These are phyloP conservation scores for Alternaria ethzedia DNA, from an alignment of 2,329 filamentous ascomycete genomes.

Conservation along the genomic window DNA sequence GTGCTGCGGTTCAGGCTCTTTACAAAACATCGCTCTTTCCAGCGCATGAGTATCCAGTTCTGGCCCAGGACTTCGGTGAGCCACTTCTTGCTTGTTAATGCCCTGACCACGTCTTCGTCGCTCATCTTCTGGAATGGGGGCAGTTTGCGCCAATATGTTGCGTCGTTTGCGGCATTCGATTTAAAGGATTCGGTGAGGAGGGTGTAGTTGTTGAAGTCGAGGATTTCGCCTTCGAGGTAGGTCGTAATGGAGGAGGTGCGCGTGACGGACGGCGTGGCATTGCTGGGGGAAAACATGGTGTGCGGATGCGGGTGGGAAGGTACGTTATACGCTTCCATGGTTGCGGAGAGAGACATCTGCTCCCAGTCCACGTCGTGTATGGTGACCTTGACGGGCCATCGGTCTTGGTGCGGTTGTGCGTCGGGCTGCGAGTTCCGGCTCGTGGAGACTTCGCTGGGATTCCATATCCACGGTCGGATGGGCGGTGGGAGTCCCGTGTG, in stretches of 20 bases:
- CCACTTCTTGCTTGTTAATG: slow-evolving; percentile 51
- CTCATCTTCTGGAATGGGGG: slow-evolving; percentile 50
- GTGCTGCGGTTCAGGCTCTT: slow-evolving; percentile 36
- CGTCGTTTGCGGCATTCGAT: slow-evolving; percentile 53
- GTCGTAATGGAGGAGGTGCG: slow-evolving; percentile 63
- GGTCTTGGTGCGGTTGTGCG: slow-evolving; percentile 56
- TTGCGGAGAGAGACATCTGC: slow-evolving; percentile 68
- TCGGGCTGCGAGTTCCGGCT: slow-evolving; percentile 28
- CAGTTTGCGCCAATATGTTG: slow-evolving; percentile 58
- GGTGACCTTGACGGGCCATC: slow-evolving; percentile 72
- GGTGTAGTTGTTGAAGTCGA: slow-evolving; percentile 62
- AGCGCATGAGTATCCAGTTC: slow-evolving; percentile 63
- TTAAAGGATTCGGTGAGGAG: slow-evolving; percentile 61
- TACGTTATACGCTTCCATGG: slow-evolving; percentile 74
- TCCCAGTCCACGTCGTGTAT: slow-evolving; percentile 67
- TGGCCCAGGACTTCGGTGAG: slow-evolving; percentile 44
- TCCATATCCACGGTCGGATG: slow-evolving; percentile 48
- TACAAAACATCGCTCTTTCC: slow-evolving; percentile 62
- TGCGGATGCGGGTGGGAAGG: slow-evolving; percentile 54
- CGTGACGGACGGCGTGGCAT: slow-evolving; percentile 22
- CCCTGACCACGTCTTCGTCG: slow-evolving; percentile 52
- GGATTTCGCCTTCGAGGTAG: slow-evolving; percentile 72
- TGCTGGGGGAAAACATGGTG: slow-evolving; percentile 29
- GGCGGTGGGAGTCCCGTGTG: slow-evolving; percentile 35
- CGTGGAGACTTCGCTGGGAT: slow-evolving; percentile 38